Base-by-base conservation (phyloP, 768 basidiomycete genomes). In the Zangia roseola region DNA sequence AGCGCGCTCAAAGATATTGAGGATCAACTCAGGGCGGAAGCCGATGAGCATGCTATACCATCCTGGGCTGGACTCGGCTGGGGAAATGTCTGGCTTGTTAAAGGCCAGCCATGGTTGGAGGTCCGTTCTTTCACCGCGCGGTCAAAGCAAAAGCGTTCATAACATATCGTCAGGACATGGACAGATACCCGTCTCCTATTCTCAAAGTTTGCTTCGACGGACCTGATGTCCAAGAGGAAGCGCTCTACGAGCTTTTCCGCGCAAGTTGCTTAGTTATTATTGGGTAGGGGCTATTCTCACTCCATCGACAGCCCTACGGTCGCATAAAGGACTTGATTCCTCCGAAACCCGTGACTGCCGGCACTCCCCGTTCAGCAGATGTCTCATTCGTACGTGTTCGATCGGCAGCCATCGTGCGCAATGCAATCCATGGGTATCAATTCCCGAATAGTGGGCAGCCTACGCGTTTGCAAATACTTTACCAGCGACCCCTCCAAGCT, bases 151-250 rank as follows among this genome's bases (percentile, higher is more conserved):
- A 13, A 25, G 8, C 38, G 25, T 33, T 52, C 43, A 23, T 53
- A 17, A 51, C 30, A 16, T 26, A 52, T 16, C 4, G 5, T 43
- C 54, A 94, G 89, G 95, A 98, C 56, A 83, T 97, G 81, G 75
- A 84, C 49, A 76, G 89, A 44, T 95, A 83, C 64, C 84, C 92
- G 0, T 86, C 88, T 17, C 71, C 75, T 3, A 74, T 86, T 9
- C 61, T 97, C 43, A 80, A 81, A 50, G 79, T 95, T n/a, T 70
- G 80, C 6, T 97, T 95, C 56, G 89, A 95, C 26, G 95, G 95
- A 0, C 86, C 91, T 1, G 94, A 97, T 61, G 71, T 94, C 2
- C 77, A 79, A 24, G 91, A 94, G 59, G 89, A 94, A 66, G 63
- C 74, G 1, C 70, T 95, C 0, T 97, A 92, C 61, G 73, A 84